Percentiles rank a stretch among this genome's conserved stretches.
Evolutionary conservation across 768 basidiomycete genomes (phyloP).

Genomic region (Suillus discolor): DNA sequence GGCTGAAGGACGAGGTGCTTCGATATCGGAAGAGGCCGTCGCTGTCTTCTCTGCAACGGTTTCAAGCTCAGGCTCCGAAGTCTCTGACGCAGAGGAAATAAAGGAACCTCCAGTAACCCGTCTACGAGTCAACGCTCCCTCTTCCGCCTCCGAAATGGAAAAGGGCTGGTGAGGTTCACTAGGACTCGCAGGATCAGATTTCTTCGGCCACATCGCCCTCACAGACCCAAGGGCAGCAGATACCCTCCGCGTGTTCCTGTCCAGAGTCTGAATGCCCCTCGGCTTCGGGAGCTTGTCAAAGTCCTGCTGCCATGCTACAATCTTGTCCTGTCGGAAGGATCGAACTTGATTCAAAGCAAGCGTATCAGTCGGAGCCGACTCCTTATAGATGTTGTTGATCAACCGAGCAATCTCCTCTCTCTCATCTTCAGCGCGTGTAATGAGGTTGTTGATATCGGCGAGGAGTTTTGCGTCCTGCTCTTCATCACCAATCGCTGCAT

Average conservation of each 20-base stretch:
- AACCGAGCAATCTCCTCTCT: slow-evolving; percentile 69
- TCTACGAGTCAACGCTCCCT: slow-evolving; percentile 46
- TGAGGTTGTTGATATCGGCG: slow-evolving; percentile 64
- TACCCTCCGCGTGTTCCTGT: slow-evolving; percentile 52
- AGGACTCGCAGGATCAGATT: slow-evolving; percentile 54
- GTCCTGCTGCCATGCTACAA: slow-evolving; percentile 96
- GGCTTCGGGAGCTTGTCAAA: slow-evolving; percentile 84
- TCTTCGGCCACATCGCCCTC: slow-evolving; percentile 70
- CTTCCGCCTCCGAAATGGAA: slow-evolving; percentile 76
- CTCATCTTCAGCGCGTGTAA: slow-evolving; percentile 74
- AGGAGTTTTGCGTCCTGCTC: slow-evolving; percentile 65
- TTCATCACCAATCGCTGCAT: slow-evolving; percentile 79
- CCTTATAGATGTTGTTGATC: slow-evolving; percentile 79
- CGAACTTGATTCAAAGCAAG: slow-evolving; percentile 86
- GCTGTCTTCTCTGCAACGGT: slow-evolving; percentile 23
- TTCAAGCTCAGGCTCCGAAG: slow-evolving; percentile 62
- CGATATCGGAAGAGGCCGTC: slow-evolving; percentile 20
- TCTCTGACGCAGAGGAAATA: slow-evolving; percentile 71
- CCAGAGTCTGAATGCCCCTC: slow-evolving; percentile 50
- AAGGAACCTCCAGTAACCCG: slow-evolving; percentile 58
- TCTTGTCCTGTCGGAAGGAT: slow-evolving; percentile 86
- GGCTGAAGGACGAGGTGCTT: slow-evolving; percentile 8
- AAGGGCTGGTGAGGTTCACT: slow-evolving; percentile 61
- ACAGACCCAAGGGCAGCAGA: slow-evolving; percentile 68
- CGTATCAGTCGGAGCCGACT: slow-evolving; percentile 81